Conservation (phyloP, 2,329 filamentous ascomycete species). For the Tolypocladium guangdongense region DNA sequence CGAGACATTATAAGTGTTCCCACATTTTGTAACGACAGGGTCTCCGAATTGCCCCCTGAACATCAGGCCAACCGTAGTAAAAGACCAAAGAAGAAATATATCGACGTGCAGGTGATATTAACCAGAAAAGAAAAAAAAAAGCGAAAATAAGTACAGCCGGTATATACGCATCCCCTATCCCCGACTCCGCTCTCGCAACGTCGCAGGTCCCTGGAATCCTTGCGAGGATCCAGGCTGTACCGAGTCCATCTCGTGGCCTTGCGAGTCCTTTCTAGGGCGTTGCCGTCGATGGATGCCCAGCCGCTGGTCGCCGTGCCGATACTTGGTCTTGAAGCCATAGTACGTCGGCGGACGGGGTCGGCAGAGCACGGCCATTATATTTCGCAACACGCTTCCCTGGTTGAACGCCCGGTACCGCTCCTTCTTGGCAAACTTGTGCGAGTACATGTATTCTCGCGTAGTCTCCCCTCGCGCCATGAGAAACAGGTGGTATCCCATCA, state of each 20-base stretch:
- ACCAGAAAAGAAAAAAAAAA: neutral
- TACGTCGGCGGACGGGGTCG: conserved; percentile 82
- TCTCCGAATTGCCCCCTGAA: neutral
- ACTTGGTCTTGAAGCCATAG: conserved; percentile 70
- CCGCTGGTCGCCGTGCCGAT: conserved; percentile 74
- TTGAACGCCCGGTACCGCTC: conserved; percentile 88
- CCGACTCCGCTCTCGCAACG: conserved; percentile 26
- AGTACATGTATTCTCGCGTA: conserved; percentile 90
- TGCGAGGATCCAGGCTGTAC: conserved; percentile 32
- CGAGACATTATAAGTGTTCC: neutral
- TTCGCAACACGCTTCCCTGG: conserved; percentile 62
- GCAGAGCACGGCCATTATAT: conserved; percentile 71
- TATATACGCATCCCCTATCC: neutral
- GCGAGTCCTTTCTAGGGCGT: conserved; percentile 35
- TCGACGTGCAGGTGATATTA: neutral
- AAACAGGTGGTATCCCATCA: conserved; percentile 85
- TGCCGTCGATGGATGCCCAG: conserved; percentile 43
- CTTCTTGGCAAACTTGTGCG: conserved; percentile 85
- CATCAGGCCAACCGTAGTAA: neutral
- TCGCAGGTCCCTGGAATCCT: conserved; percentile 44
- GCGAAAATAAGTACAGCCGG: too few species aligned
- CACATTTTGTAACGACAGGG: neutral
- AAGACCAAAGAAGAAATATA: neutral
- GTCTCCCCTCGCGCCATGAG: conserved; percentile 87
- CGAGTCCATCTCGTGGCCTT: conserved; percentile 63